These are phyloP conservation scores for Penicillium griseofulvum DNA, from an alignment of 2,329 filamentous ascomycete species.

Conservation along the genomic window DNA sequence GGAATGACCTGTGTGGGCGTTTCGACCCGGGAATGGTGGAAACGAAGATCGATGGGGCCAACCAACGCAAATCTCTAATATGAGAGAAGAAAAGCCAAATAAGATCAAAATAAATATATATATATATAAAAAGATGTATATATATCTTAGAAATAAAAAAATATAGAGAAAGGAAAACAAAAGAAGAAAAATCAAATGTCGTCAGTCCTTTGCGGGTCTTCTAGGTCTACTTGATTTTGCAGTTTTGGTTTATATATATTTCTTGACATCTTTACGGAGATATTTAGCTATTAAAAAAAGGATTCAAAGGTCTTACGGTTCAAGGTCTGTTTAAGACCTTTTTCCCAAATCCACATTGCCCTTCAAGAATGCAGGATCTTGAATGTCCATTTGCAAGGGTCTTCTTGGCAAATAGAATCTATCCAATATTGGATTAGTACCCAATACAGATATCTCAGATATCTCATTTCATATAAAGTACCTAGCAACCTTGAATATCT, in stretches of 20 bases:
- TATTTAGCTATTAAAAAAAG: neutral
- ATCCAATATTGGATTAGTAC: neutral
- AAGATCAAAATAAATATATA: neutral
- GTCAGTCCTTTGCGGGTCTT: conserved; percentile 4
- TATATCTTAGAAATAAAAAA: neutral
- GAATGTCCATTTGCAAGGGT: conserved; percentile 20
- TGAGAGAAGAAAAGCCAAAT: neutral
- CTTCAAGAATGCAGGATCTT: conserved; percentile 20
- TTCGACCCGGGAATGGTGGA: conserved; percentile 28
- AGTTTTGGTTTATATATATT: neutral
- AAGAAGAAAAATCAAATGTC: neutral
- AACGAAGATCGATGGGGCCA: conserved; percentile 30
- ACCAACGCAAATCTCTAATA: conserved; percentile 16
- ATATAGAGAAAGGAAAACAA: neutral
- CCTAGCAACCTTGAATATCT: neutral
- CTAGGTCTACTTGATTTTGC: neutral
- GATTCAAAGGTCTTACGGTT: neutral
- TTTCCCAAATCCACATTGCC: conserved; percentile 11
- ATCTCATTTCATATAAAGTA: neutral
- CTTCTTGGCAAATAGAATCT: conserved; percentile 13
- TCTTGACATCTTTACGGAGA: neutral
- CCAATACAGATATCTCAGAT: neutral
- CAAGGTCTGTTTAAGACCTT: too few species aligned
- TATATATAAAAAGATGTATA: neutral
- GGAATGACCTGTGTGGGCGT: conserved; percentile 30